Percentiles rank a stretch among this genome's conserved stretches.
Evolutionary conservation across 1,284 basidiomycete species (phyloP).

Genomic region (Crepidotus sp.): DNA sequence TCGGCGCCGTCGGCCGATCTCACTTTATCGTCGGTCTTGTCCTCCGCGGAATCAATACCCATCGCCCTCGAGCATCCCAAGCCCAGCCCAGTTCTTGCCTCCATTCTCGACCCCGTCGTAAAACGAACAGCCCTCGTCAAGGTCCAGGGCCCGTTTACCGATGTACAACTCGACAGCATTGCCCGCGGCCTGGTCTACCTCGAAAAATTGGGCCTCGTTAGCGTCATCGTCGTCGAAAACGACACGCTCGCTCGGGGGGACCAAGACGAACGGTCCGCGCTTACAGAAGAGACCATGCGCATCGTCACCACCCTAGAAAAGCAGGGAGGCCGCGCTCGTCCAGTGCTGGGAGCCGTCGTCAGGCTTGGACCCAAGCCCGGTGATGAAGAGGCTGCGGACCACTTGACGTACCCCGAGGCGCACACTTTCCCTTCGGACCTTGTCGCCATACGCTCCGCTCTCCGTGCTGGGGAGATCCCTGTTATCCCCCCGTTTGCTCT

Average conservation of each 20-base stretch:
- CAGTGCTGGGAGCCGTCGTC: slow-evolving; percentile 80
- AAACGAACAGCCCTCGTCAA: slow-evolving; percentile 91
- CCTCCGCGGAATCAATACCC: slow-evolving; percentile 18
- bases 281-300: slow-evolving; percentile 72
- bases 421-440: slow-evolving; percentile 73
- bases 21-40: slow-evolving; percentile 22
- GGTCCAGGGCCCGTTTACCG: slow-evolving; percentile 95
- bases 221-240: slow-evolving; percentile 90
- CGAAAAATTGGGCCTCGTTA: slow-evolving; percentile 90
- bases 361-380: slow-evolving; percentile 70
- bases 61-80: slow-evolving; percentile 26
- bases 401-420: slow-evolving; percentile 51
- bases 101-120: slow-evolving; percentile 79
- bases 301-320: slow-evolving; percentile 79
- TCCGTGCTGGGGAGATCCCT: slow-evolving; percentile 90
- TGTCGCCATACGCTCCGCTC: slow-evolving; percentile 76
- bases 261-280: slow-evolving; percentile 51
- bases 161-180: slow-evolving; percentile 90
- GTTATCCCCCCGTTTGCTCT: slow-evolving; percentile 93
- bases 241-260: slow-evolving; percentile 67
- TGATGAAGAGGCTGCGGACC: slow-evolving; percentile 27
- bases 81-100: slow-evolving; percentile 60
- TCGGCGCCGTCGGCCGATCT: slow-evolving; percentile 22
- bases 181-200: slow-evolving; percentile 91
- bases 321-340: slow-evolving; percentile 81